A percentile compares a stretch with the other conserved stretches of the same genome.
These are phyloP conservation scores for Cocos nucifera DNA, from an alignment of 176 grass and related monocot genomes.

Conservation along the genomic window DNA sequence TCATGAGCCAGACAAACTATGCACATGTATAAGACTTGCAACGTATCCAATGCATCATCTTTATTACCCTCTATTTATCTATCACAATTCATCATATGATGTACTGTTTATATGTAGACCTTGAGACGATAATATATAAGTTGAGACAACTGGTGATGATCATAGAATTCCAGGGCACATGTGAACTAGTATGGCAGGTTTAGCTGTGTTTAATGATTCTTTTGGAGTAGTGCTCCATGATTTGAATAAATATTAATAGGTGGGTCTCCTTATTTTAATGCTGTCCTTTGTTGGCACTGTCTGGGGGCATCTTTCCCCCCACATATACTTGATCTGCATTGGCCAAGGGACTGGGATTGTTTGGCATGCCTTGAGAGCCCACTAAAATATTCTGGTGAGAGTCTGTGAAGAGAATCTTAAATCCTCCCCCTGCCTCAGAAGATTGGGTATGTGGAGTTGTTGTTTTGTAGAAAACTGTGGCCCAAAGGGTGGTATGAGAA, in stretches of 20 bases:
- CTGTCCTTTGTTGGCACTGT: conserved; percentile 7
- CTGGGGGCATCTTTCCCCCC: conserved; percentile 11
- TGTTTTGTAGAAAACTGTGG: background rate
- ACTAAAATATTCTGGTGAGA: conserved; percentile 4
- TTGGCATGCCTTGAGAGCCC: conserved; percentile 6
- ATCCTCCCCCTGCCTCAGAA: background rate
- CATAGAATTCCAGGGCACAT: conserved; percentile 2
- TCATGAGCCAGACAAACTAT: too few species aligned
- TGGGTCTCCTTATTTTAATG: conserved; percentile 4
- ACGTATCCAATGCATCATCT: too few species aligned
- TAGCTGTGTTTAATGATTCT: conserved; percentile 9
- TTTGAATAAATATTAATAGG: conserved; percentile 2
- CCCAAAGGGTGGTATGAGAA: too few species aligned
- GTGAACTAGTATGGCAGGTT: background rate
- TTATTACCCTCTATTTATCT: background rate
- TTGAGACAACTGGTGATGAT: conserved; percentile 3
- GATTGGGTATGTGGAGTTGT: conserved; percentile 8
- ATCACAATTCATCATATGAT: too few species aligned
- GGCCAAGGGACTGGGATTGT: conserved; percentile 3
- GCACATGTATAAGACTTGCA: too few species aligned
- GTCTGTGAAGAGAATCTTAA: background rate
- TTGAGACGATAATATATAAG: background rate
- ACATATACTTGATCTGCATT: conserved; percentile 12
- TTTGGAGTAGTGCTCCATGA: conserved; percentile 3
- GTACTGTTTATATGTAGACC: background rate